Base-by-base conservation (phyloP, 768 basidiomycete genomes). In the Omphalotus guepiniiformis region DNA sequence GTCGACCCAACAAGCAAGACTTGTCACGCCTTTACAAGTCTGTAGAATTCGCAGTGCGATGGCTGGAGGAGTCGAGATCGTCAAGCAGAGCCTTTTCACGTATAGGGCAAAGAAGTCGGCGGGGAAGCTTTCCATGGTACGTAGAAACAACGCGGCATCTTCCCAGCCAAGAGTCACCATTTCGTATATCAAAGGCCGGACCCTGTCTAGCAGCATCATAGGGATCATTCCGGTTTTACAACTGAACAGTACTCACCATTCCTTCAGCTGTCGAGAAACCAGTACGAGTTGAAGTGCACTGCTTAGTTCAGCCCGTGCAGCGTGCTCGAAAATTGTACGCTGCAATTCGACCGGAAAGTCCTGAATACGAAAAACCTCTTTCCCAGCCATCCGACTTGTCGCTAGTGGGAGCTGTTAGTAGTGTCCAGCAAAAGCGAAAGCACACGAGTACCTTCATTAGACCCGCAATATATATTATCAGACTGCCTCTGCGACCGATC, bases 1-100 rank as follows among this genome's bases (percentile, higher is more conserved):
- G 39, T 68, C 63, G 25, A 68, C 61, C 70, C 70, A 72, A 37
- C 69, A 65, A 6, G 67, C 69, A 19, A 74, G 59, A 37, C 63
- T 63, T 27, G 58, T 53, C 36, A 69, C 63, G 15, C 69, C 66
- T 2, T 60, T 67, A 54, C 73, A 74, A 16, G 60, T 58, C 13
- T 53, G 50, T 12, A 73, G 56, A 36, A 73, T 64, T n/a, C 48
- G 55, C 41, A 52, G 55, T 13, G 68, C 64, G 43, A 64, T 51
- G n/a, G 28, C 22, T 25, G 57, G 52, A n/a, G 47, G 42, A 29
- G 70, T 63, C 12, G 62, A 62, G 2, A 62, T 59, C 3, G 69
- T 64, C 47, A 74, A 48, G 50, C 71, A 73, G 6, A 74, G 60
- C 39, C 58, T 59, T 53, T 66, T 70, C 48, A 73, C 71, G 52